Evolutionary conservation across 805 yeast genomes (phyloP).

Genomic region (Vanderwaltozyma verrucispora): DNA sequence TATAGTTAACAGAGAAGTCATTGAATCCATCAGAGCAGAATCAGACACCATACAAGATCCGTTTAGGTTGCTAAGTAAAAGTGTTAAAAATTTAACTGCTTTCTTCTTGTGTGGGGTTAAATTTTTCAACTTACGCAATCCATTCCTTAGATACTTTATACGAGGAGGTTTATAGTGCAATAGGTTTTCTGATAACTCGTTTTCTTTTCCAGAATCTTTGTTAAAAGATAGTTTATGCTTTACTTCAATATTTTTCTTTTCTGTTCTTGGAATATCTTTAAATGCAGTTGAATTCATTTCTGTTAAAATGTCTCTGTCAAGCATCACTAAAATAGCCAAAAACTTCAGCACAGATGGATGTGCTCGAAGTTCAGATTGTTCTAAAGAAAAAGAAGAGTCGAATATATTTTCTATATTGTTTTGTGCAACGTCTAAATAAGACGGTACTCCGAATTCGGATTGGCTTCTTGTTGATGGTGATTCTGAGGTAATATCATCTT

Average conservation of each 20-base stretch:
- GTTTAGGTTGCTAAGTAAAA: constrained; percentile 12
- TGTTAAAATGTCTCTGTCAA: constrained; percentile 12
- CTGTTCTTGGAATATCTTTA: constrained; percentile 3
- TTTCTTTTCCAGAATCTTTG: neutral
- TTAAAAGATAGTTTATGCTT: neutral
- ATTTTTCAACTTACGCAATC: constrained; percentile 17
- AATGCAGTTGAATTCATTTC: constrained; percentile 10
- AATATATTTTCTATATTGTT: constrained; percentile 8
- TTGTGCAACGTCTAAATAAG: too few relatives aligned
- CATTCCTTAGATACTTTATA: constrained; percentile 14
- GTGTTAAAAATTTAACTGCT: constrained; percentile 11
- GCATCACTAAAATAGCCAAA: constrained; percentile 8
- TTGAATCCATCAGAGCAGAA: constrained; percentile 11
- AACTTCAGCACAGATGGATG: constrained; percentile 13
- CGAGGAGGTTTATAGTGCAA: neutral
- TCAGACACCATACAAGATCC: constrained; percentile 11
- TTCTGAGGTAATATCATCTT: neutral
- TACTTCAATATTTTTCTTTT: neutral
- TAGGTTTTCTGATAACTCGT: neutral
- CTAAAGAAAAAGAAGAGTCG: constrained; percentile 7
- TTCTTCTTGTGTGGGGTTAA: constrained; percentile 5
- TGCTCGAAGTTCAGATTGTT: constrained; percentile 11
- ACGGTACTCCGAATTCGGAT: too few relatives aligned
- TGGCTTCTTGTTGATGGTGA: neutral
- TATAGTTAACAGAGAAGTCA: constrained; percentile 6